phyloP scores from a whole-genome alignment of 129 eudicot genomes.

The Helianthus tuberosus region DNA sequence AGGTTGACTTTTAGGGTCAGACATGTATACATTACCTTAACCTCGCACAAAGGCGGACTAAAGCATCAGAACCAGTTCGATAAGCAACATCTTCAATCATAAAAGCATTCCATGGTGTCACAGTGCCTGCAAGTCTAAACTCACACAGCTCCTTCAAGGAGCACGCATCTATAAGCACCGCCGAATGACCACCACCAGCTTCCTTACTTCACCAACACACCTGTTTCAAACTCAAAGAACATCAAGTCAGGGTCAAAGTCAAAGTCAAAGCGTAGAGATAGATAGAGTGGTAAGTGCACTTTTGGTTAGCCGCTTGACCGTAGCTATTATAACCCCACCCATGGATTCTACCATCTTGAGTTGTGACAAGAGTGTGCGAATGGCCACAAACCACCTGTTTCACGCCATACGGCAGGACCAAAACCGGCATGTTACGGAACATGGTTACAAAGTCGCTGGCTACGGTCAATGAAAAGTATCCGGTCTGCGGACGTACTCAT shows the following conservation, averaged over 20 bases:
- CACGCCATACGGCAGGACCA: too few species aligned
- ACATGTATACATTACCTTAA: slow-evolving; percentile 56
- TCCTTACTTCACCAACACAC: slow-evolving; percentile 98
- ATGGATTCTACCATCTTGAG: too few species aligned
- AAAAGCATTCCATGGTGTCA: slow-evolving; percentile 70
- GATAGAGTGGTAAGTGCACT: background rate
- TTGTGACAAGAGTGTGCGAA: too few species aligned
- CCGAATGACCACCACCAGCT: slow-evolving; percentile 98
- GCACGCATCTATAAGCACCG: slow-evolving; percentile 87
- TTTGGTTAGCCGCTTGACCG: too few species aligned
- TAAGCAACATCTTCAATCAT: slow-evolving; percentile 79
- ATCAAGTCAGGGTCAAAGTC: slow-evolving; percentile 13
- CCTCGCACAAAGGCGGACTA: slow-evolving; percentile 96
- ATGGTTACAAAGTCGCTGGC: too few species aligned
- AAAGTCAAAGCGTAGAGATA: slow-evolving; percentile 19
- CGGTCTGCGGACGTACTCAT: too few species aligned
- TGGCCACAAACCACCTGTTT: too few species aligned
- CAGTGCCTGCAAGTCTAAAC: slow-evolving; percentile 76
- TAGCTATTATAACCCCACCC: too few species aligned
- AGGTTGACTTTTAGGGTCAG: slow-evolving; percentile 3
- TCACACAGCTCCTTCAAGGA: slow-evolving; percentile 93
- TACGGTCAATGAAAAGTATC: too few species aligned
- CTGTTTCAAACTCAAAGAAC: slow-evolving; percentile 31
- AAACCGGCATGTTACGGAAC: too few species aligned
- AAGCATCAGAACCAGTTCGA: slow-evolving; percentile 90